Evolutionary conservation across 805 yeast species (phyloP).

Genomic region (Clavispora phyllophila): DNA sequence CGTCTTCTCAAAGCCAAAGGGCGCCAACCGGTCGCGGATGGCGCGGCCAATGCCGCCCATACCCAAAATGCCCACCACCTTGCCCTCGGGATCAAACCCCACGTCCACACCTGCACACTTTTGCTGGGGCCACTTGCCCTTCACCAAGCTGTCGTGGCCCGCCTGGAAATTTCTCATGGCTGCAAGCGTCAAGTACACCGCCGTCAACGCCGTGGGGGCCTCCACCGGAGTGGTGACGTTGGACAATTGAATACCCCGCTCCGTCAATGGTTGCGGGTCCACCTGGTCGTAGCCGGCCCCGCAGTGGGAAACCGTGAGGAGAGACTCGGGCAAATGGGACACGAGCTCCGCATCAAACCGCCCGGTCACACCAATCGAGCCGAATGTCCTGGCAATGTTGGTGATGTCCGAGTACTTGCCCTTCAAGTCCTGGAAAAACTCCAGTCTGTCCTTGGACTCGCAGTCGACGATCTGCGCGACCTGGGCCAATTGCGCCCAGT

Average conservation of each 20-base stretch:
- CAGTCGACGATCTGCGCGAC: slow-evolving; percentile 34
- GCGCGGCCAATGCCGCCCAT: slow-evolving; percentile 90
- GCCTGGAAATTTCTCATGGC: slow-evolving; percentile 63
- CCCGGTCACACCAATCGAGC: slow-evolving; percentile 50
- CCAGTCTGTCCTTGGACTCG: slow-evolving; percentile 30
- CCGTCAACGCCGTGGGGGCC: slow-evolving; percentile 68
- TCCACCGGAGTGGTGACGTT: slow-evolving; percentile 65
- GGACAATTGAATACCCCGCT: slow-evolving; percentile 55
- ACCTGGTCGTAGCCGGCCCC: slow-evolving; percentile 81
- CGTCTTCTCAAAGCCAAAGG: slow-evolving; percentile 71
- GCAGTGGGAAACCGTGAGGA: slow-evolving; percentile 51
- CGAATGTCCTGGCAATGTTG: slow-evolving; percentile 49
- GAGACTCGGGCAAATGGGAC: slow-evolving; percentile 46
- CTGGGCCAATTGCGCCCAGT: slow-evolving; percentile 12
- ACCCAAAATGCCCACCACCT: slow-evolving; percentile 75
- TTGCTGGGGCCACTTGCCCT: slow-evolving; percentile 56
- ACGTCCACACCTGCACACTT: slow-evolving; percentile 49
- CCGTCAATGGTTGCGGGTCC: slow-evolving; percentile 49
- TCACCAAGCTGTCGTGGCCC: slow-evolving; percentile 47
- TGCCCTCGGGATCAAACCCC: slow-evolving; percentile 74
- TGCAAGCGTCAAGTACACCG: slow-evolving; percentile 56
- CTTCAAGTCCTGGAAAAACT: slow-evolving; percentile 40
- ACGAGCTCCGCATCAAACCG: slow-evolving; percentile 60
- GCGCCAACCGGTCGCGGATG: slow-evolving; percentile 62
- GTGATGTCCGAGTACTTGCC: slow-evolving; percentile 41